phyloP scores from a whole-genome alignment of 345 rosid species.

The Linum tenue region DNA sequence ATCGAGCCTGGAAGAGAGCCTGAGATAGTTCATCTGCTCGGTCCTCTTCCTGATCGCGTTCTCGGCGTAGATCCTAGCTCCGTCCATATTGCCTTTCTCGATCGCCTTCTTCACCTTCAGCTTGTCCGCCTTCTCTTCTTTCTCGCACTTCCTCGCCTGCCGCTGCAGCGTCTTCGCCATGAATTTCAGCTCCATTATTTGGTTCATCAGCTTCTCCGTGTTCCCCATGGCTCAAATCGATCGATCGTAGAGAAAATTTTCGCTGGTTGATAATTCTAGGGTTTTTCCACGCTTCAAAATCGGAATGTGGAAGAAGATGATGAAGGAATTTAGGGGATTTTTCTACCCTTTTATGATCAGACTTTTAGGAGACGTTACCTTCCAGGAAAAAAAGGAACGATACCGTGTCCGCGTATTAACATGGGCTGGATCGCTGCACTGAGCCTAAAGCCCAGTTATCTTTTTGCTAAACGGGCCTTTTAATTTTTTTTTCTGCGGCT shows the following conservation, averaged over 20 bases:
- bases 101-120: slow-evolving; percentile 94
- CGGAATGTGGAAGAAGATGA: neutral
- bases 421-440: neutral
- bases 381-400: neutral
- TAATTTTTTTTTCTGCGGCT: too few species aligned
- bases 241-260: neutral
- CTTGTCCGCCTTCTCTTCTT: slow-evolving; percentile 96
- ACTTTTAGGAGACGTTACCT: neutral
- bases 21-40: slow-evolving; percentile 97
- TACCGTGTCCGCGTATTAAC: neutral
- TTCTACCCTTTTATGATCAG: too few species aligned
- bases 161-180: slow-evolving; percentile 87
- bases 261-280: neutral
- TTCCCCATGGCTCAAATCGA: slow-evolving; percentile 47
- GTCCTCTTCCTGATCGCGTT: slow-evolving; percentile 86
- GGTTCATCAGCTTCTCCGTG: slow-evolving; percentile 86
- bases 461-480: too few species aligned
- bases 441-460: neutral
- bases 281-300: neutral
- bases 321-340: neutral
- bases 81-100: slow-evolving; percentile 98
- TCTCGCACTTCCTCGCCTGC: slow-evolving; percentile 92
- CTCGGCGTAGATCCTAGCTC: slow-evolving; percentile 97
- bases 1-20: slow-evolving; percentile 84
- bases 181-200: slow-evolving; percentile 91